Evolutionary conservation across 140 eudicot species (phyloP).

Genomic region (Senecio squalidus): DNA sequence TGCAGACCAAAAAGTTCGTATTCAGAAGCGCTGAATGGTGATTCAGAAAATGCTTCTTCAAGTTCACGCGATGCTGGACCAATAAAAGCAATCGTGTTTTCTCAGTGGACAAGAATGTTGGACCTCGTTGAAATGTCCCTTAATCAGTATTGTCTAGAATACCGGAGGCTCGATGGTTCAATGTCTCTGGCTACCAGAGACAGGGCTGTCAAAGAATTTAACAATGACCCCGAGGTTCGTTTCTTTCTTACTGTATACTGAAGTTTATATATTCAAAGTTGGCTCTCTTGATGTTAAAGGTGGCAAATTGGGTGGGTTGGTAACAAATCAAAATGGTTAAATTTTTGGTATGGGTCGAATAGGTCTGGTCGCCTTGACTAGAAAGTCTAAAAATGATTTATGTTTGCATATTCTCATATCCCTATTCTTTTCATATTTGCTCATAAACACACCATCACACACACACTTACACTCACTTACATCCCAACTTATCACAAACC

Average conservation of each 20-base stretch:
- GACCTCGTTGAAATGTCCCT: constrained; percentile 56
- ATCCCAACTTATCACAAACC: too few species aligned
- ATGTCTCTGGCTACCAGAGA: constrained; percentile 65
- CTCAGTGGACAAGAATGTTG: constrained; percentile 95
- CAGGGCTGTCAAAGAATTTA: constrained; percentile 65
- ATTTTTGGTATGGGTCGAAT: neutral
- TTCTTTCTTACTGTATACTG: constrained; percentile 2
- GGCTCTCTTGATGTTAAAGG: constrained; percentile 9
- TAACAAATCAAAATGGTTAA: neutral
- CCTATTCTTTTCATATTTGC: too few species aligned
- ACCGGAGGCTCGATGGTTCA: constrained; percentile 77
- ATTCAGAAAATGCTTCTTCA: constrained; percentile 21
- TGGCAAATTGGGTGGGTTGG: neutral
- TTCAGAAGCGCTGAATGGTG: constrained; percentile 15
- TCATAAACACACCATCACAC: too few species aligned
- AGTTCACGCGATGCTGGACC: constrained; percentile 27
- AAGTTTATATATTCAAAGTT: neutral
- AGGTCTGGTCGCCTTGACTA: neutral
- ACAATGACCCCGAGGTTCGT: constrained; percentile 56
- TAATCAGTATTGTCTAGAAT: constrained; percentile 26
- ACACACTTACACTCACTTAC: too few species aligned
- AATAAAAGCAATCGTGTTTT: constrained; percentile 78
- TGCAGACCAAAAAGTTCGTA: constrained; percentile 31
- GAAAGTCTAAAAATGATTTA: neutral
- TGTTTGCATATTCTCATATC: too few species aligned